phyloP scores from a whole-genome alignment of 108 stramenopile genomes.

The Skeletonema costatum region DNA sequence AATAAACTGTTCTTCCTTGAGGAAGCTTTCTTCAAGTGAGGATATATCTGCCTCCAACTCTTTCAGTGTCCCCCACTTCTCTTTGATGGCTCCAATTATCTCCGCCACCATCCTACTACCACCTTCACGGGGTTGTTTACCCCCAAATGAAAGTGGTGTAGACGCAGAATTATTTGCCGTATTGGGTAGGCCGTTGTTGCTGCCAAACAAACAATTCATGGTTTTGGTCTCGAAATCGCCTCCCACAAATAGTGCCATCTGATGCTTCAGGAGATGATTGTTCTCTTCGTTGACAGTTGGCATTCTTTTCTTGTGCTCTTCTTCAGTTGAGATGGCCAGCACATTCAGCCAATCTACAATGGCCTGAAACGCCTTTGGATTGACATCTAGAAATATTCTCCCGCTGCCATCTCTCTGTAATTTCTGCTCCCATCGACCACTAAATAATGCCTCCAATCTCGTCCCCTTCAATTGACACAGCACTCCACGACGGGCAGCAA shows the following conservation, averaged over 20 bases:
- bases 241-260: too few relatives aligned
- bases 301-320: not conserved
- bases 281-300: too few relatives aligned
- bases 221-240: too few relatives aligned
- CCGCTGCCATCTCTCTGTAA: too few relatives aligned
- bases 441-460: conserved; percentile 19
- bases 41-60: conserved; percentile 1
- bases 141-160: too few relatives aligned
- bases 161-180: not conserved
- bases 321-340: not conserved
- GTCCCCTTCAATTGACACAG: not conserved
- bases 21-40: conserved; percentile 9
- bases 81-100: not conserved
- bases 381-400: not conserved
- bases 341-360: not conserved
- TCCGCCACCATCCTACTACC: too few relatives aligned
- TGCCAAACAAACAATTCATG: too few relatives aligned
- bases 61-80: conserved; percentile 2
- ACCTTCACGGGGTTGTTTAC: too few relatives aligned
- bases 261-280: too few relatives aligned
- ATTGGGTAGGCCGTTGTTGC: too few relatives aligned
- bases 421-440: conserved; percentile 22
- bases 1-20: conserved; percentile 4
- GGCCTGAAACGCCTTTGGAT: not conserved
- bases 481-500: conserved; percentile 4